Percentiles rank a stretch among this genome's conserved stretches.
Evolutionary conservation across 192 early-diverging fungal genomes (phyloP).

Genomic region (Coemansia sp.): DNA sequence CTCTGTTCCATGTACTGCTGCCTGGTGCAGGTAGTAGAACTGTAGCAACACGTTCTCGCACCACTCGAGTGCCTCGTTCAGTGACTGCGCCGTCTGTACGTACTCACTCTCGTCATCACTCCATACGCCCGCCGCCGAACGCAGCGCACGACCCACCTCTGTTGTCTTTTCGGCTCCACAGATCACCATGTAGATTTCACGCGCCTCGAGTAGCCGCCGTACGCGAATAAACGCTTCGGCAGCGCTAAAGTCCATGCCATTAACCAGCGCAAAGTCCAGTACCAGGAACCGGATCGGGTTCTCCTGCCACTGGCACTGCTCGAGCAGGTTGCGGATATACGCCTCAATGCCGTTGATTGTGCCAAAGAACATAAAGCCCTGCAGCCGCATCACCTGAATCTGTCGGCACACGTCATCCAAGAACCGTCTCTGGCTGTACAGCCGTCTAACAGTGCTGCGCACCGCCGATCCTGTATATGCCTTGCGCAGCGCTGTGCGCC

Average conservation of each 20-base stretch:
- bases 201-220: slow-evolving; percentile 67
- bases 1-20: slow-evolving; percentile 27
- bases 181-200: slow-evolving; percentile 80
- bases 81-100: slow-evolving; percentile 74
- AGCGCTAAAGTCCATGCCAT: slow-evolving; percentile 86
- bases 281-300: slow-evolving; percentile 83
- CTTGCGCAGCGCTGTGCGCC: slow-evolving; percentile 63
- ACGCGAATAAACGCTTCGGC: slow-evolving; percentile 87
- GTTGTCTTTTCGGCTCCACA: slow-evolving; percentile 66
- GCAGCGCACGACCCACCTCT: slow-evolving; percentile 69
- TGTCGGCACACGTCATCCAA: slow-evolving; percentile 79
- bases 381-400: slow-evolving; percentile 84
- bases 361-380: slow-evolving; percentile 97
- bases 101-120: slow-evolving; percentile 57
- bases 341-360: slow-evolving; percentile 82
- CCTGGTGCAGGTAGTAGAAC: slow-evolving; percentile 68
- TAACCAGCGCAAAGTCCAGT: slow-evolving; percentile 84
- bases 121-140: slow-evolving; percentile 62
- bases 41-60: slow-evolving; percentile 88
- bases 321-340: slow-evolving; percentile 65
- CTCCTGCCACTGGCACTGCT: slow-evolving; percentile 63
- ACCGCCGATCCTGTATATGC: slow-evolving; percentile 67
- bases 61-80: slow-evolving; percentile 89
- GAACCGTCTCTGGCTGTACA: slow-evolving; percentile 85
- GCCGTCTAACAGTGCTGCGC: slow-evolving; percentile 83